Base-by-base conservation (phyloP, 495 filamentous ascomycete species). In the Cetradonia linearis region DNA sequence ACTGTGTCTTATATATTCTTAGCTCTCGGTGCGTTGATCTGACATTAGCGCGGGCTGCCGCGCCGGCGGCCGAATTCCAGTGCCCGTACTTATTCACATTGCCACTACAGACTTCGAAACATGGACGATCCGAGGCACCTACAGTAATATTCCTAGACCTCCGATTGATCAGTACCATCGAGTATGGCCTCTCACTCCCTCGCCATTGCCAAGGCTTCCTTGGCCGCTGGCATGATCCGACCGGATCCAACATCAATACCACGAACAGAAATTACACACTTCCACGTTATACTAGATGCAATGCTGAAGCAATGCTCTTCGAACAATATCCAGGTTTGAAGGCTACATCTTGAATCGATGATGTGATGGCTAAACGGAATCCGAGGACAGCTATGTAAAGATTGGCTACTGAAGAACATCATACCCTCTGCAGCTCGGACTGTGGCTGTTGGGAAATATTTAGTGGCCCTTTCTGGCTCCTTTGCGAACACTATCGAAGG, bases 301-400 rank as follows among this genome's bases (percentile, higher is more conserved):
- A 81, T 80, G 59, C 71, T 90, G 67, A 76, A 78, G 71, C 83
- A 85, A 74, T 92, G 90, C 81, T 87, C 88, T 65, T 77, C 83
- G 59, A 69, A 76, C 76, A 94, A 95, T 76, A 86, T 96, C 79
- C 91, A 96, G 91, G 91, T 96, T 90, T 91, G 90, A 88, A 72
- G 73, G 72, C 78, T 81, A 78, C 78, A 81, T 71, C 66, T 73
- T 72, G 66, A 42, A 70, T 71, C 57, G 70, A 71, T 70, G 73
- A 75, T 69, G 72, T 74, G 71, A 78, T 75, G 72, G 75, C 82
- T 85, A 83, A 83, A 83, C 65, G 65, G 65, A 56, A 55, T 38
- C 46, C 34, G 63, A 66, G 56, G 40, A 65, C 79, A 96, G 91
- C 86, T 80, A 75, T 91, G 87, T 78, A 95, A 91, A 80, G 76